phyloP scores from a whole-genome alignment of 441 rosid species.

The Isatis lusitanica region DNA sequence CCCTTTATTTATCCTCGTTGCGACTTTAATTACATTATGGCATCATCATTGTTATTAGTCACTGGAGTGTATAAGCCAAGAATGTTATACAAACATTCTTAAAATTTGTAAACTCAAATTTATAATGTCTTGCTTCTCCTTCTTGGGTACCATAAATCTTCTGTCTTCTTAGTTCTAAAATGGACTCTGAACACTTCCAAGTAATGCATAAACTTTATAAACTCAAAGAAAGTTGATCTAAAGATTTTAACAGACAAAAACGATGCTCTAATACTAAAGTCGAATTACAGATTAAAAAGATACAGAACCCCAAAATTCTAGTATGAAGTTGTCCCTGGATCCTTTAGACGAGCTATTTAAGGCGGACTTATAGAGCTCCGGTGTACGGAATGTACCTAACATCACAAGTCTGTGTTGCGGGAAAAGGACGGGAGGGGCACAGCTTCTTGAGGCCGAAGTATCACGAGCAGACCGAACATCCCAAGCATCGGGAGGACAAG shows the following conservation, averaged over 20 bases:
- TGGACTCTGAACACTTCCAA: neutral
- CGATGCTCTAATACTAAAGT: constrained; percentile 21
- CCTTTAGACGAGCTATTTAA: constrained; percentile 21
- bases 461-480: constrained; percentile 83
- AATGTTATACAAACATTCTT: neutral
- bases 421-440: constrained; percentile 93
- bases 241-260: neutral
- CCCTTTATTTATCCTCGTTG: neutral
- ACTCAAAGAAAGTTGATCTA: constrained; percentile 9
- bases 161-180: neutral
- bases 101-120: neutral
- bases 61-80: too few species aligned
- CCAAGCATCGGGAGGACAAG: constrained; percentile 97
- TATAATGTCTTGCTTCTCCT: neutral
- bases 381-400: constrained; percentile 1
- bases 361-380: neutral
- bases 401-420: constrained; percentile 78
- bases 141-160: neutral
- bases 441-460: constrained; percentile 92
- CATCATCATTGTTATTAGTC: neutral
- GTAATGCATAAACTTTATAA: constrained; percentile 17
- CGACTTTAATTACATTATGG: neutral
- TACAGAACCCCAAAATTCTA: constrained; percentile 16
- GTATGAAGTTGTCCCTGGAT: neutral
- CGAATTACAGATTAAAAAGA: constrained; percentile 11